Conservation (phyloP, 1,284 basidiomycete genomes). For the Puccinia triticina region DNA sequence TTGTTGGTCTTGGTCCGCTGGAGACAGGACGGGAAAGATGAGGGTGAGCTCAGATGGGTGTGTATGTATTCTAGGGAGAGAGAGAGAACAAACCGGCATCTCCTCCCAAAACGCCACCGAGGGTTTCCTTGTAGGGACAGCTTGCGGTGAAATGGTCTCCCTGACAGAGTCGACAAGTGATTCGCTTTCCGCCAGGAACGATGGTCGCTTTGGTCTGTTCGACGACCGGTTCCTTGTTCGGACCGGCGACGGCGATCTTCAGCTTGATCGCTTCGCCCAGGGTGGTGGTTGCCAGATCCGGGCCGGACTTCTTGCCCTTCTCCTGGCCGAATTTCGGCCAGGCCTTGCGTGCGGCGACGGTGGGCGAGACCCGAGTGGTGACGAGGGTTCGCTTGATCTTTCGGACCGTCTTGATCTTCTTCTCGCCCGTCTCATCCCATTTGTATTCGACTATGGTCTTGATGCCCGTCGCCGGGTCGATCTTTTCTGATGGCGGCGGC, state of each 20-base stretch:
- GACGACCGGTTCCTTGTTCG: slow-evolving; percentile 70
- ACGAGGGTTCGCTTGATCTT: slow-evolving; percentile 84
- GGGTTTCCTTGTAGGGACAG: slow-evolving; percentile 95
- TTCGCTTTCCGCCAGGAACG: slow-evolving; percentile 69
- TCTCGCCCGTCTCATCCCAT: slow-evolving; percentile 81
- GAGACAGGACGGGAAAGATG: neutral
- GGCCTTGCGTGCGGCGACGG: slow-evolving; percentile 86
- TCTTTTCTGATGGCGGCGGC: slow-evolving; percentile 26
- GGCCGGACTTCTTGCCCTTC: slow-evolving; percentile 82
- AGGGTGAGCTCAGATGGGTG: neutral
- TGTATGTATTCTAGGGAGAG: slow-evolving; percentile 31
- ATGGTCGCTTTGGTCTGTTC: slow-evolving; percentile 68
- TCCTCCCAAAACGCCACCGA: slow-evolving; percentile 69
- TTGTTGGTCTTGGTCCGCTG: slow-evolving; percentile 57
- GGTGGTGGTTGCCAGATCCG: slow-evolving; percentile 91
- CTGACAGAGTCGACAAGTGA: slow-evolving; percentile 91
- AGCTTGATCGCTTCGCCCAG: slow-evolving; percentile 87
- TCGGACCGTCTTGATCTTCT: slow-evolving; percentile 91
- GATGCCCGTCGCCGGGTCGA: slow-evolving; percentile 66
- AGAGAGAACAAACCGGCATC: slow-evolving; percentile 49
- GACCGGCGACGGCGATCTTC: slow-evolving; percentile 75
- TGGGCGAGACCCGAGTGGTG: slow-evolving; percentile 89
- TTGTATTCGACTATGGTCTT: slow-evolving; percentile 81
- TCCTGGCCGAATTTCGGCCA: slow-evolving; percentile 93
- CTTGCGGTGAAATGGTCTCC: slow-evolving; percentile 97